A percentile compares a stretch with the other conserved stretches of the same genome.
Conservation (phyloP, 1,284 basidiomycete species). For the Xerocomus minutiporus region DNA sequence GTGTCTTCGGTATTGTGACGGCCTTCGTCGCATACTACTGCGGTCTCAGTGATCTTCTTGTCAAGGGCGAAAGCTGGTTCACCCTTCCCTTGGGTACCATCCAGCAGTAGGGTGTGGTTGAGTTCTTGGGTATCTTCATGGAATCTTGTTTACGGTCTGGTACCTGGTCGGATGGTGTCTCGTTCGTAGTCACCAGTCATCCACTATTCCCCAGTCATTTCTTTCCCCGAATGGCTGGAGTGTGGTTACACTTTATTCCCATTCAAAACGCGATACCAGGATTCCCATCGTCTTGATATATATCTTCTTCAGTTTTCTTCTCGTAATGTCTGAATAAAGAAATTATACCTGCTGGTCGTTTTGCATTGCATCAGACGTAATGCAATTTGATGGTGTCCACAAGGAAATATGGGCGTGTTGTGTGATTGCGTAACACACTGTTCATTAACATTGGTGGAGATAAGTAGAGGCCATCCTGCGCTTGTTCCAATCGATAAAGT, state of each 20-base stretch:
- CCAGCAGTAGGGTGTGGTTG: conserved; percentile 8
- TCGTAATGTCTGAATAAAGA: neutral
- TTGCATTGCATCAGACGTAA: neutral
- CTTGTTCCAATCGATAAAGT: neutral
- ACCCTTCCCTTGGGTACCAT: conserved; percentile 48
- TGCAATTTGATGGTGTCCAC: neutral
- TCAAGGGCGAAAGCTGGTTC: conserved; percentile 47
- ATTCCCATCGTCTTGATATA: conserved; percentile 1
- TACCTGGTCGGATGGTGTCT: conserved; percentile 1
- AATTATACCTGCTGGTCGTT: neutral
- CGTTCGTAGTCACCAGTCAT: neutral
- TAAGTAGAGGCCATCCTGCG: neutral
- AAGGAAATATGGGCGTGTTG: neutral
- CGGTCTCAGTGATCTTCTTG: conserved; percentile 58
- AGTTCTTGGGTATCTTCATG: neutral
- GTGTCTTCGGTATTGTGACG: conserved; percentile 66
- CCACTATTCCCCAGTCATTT: conserved; percentile 11
- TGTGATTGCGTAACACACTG: neutral
- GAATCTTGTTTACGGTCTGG: conserved; percentile 8
- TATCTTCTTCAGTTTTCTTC: neutral
- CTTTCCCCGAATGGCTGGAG: neutral
- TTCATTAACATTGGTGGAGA: neutral
- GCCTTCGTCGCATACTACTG: conserved; percentile 67
- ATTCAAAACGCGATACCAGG: conserved; percentile 2
- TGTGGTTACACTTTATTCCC: conserved; percentile 1